Base-by-base conservation (phyloP, 2,329 filamentous ascomycete species). In the Nothomitra cinnamomea region DNA sequence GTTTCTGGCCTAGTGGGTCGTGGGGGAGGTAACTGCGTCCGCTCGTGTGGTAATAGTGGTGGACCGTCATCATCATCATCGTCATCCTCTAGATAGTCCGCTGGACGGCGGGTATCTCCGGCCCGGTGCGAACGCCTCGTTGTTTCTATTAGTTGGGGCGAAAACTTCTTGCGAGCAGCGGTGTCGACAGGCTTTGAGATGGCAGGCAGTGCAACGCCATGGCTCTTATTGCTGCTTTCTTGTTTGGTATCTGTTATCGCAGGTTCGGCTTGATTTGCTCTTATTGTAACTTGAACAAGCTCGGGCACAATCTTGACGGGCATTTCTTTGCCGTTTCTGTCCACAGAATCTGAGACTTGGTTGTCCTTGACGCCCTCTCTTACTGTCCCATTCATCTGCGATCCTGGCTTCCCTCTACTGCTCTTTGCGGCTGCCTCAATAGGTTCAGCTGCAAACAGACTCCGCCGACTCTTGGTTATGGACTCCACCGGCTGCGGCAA, bases 91-190 rank as follows among this genome's bases (percentile, higher is more conserved):
- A 13, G 15, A 21, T 15, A 25, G 12, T 48, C 21, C 12, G n/a
- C 25, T 49, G 24, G 4, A 5, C 25, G 12, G 45, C 25, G 45
- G 32, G 24, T 15, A 19, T 49, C 45, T 32, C 45, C 25, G 19
- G 45, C 12, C 15, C 45, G 22, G 25, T 10, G 45, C 7, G 13
- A 35, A n/a, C n/a, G 45, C 24, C 10, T 49, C 12, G 45, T 49
- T 13, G 45, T 89, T 66, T 90, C 87, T 57, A 94, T 82, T 54
- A 94, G 72, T 61, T 90, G 83, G 12, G 87, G 87, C 28, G 82
- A 76, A 65, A 94, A 94, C 56, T 67, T 75, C 42, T 73, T 70
- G 2, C 63, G 57, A 10, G 63, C 54, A 45, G 19, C 24, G 53
- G 36, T 19, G 32, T 49, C 42, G 47, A 32, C 10, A 51, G 42